Percentiles rank a stretch among this genome's conserved stretches.
phyloP scores from a whole-genome alignment of 306 rosid genomes.

The Purshia tridentata region DNA sequence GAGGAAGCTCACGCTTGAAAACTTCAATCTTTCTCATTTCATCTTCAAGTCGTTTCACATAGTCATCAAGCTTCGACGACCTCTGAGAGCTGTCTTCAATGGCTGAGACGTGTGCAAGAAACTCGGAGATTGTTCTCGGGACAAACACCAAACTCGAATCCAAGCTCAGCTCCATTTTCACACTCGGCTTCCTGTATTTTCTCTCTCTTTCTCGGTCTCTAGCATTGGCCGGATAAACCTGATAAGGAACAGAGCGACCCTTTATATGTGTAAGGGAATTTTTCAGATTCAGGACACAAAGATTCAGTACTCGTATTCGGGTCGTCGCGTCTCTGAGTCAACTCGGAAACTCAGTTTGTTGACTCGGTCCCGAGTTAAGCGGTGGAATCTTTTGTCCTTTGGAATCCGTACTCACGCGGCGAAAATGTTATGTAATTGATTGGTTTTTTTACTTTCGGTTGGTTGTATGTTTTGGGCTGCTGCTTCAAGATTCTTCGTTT shows the following conservation, averaged over 20 bases:
- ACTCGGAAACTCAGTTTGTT: slow-evolving; percentile 30
- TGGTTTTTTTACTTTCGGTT: neutral
- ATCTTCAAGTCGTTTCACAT: slow-evolving; percentile 52
- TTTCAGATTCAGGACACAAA: slow-evolving; percentile 58
- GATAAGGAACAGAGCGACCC: slow-evolving; percentile 37
- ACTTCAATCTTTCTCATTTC: slow-evolving; percentile 68
- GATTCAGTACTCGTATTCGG: slow-evolving; percentile 51
- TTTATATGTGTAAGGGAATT: slow-evolving; percentile 30
- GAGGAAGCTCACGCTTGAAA: slow-evolving; percentile 89
- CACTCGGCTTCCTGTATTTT: neutral
- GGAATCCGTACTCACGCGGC: slow-evolving; percentile 50
- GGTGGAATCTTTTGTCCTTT: slow-evolving; percentile 55
- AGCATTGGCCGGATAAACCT: slow-evolving; percentile 23
- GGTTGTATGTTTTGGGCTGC: neutral
- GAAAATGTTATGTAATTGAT: slow-evolving; percentile 13
- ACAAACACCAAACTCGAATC: slow-evolving; percentile 49
- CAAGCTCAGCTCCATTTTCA: slow-evolving; percentile 52
- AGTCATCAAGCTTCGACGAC: slow-evolving; percentile 46
- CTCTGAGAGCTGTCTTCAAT: slow-evolving; percentile 38
- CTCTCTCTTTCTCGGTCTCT: neutral
- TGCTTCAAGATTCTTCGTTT: slow-evolving; percentile 38
- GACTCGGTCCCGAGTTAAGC: slow-evolving; percentile 10
- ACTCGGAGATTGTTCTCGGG: slow-evolving; percentile 54
- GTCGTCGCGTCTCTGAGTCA: slow-evolving; percentile 64
- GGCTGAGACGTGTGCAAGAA: slow-evolving; percentile 40